A percentile compares a stretch with the other conserved stretches of the same genome.
Evolutionary conservation across 345 rosid species (phyloP).

Genomic region (Brassica napus): DNA sequence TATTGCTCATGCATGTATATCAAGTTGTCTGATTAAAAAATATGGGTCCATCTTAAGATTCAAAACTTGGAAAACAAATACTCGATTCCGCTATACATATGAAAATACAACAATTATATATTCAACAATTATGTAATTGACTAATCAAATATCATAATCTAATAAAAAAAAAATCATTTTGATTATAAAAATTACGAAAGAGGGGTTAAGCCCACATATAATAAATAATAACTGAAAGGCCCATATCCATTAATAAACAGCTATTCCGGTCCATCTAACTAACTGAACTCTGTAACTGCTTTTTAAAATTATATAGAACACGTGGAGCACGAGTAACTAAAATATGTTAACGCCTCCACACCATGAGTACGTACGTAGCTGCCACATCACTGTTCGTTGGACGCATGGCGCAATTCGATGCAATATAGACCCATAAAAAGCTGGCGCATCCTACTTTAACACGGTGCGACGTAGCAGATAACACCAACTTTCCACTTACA

Average conservation of each 20-base stretch:
- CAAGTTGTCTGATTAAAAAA: too few relatives aligned
- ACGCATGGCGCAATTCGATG: neutral
- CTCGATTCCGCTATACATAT: too few relatives aligned
- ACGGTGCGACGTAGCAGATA: constrained; percentile 13
- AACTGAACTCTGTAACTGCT: constrained; percentile 14
- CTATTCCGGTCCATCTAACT: neutral
- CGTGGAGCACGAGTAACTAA: constrained; percentile 20
- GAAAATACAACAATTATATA: too few relatives aligned
- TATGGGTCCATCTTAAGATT: too few relatives aligned
- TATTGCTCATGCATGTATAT: too few relatives aligned
- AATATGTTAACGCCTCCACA: constrained; percentile 12
- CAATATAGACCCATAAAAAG: constrained; percentile 17
- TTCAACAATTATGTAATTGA: too few relatives aligned
- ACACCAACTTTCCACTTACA: constrained; percentile 17
- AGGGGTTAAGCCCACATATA: neutral
- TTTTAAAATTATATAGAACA: neutral
- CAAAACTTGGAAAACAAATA: too few relatives aligned
- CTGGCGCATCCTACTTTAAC: neutral
- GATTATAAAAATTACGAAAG: neutral
- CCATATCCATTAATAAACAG: constrained; percentile 12
- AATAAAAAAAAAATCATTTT: too few relatives aligned
- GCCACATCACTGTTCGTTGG: constrained; percentile 11
- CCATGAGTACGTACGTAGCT: neutral
- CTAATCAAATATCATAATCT: too few relatives aligned
- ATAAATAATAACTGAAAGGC: constrained; percentile 4